Base-by-base conservation (phyloP, 371 early-diverging fungal genomes). In the Mucor piriformis region DNA sequence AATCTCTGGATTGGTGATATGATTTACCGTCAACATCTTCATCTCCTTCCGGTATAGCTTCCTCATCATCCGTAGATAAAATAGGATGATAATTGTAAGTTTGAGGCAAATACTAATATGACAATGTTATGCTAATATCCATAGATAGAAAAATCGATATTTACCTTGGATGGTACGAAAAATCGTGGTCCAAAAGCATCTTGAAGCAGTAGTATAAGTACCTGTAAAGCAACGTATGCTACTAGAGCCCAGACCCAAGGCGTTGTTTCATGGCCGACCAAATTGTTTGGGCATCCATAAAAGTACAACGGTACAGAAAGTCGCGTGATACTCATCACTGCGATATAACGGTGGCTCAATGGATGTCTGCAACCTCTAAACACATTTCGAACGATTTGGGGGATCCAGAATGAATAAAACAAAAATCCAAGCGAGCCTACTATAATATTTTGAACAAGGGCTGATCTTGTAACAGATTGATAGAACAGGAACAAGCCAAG, bases 361-460 rank as follows among this genome's bases (percentile, higher is more conserved):
- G 84, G 86, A 23, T 78, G 69, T 64, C 83, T 74, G 29, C 87
- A 84, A 12, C 89, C 89, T 47, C 89, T 80, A 15, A 63, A 63
- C 13, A 83, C 81, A 56, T 87, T 89, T 55, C 88, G 79, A 13
- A 82, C 69, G 47, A 90, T 89, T 56, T 93, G 93, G 2, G 93
- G 93, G 13, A 90, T 63, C 93, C 93, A 93, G 66, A 87, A 90
- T 0, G 92, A 92, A 66, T 82, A 88, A 43, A 86, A 65, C 3
- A 70, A 57, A 16, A 86, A 63, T 8, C 84, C 79, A n/a, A 82
- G 57, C 42, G 78, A 51, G 2, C 66, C 61, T 33, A 87, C 64
- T 63, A 82, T 72, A 20, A 80, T 37, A 51, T 81, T 75, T 53
- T 83, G 82, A 16, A 82, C 69, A 53, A 73, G 72, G 12, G 86